Evolutionary conservation across 23 red algal species (phyloP), one percentile per base, ranked within the genome.

Genomic region (Gracilaria caudata): DNA sequence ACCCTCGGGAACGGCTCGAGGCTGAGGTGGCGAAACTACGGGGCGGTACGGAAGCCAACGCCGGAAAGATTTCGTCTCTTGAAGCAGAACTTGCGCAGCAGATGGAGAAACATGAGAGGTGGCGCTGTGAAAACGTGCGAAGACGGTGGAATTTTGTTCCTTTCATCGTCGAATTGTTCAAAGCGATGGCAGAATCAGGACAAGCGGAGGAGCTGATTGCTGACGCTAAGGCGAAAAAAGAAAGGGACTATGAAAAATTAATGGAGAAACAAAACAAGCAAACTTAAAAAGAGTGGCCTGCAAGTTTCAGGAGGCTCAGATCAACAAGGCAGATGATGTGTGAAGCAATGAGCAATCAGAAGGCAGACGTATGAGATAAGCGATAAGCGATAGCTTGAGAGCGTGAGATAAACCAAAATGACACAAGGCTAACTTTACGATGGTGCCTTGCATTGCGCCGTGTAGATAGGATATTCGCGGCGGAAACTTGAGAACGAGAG

Each of bases 131-230:
- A 49, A 86, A 85, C 28, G 49, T 70, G 8, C 63, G 92, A 53
- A 51, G 92, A 41, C 45, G 63, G 0, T 87, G 78, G 57, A 86
- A 94, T 77, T 94, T 88, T 75, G 73, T 82, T 8, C 92, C 92
- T 39, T 94, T 94, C 44, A 70, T 94, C 5, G 45, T 89, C 16
- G 35, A 80, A 30, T 60, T 86, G 39, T 68, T 94, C 32, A 94
- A 94, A 39, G 66, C 80, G 1, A 29, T 94, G 11, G 92, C 92
- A 7, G 76, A 81, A 25, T 63, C 77, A 30, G 92, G 92, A 28
- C 78, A 82, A 40, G 65, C 78, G 19, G 63, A 68, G 39, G 65
- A 66, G 4, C 21, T 90, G 5, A 85, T 94, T 34, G 51, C 85
- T 5, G 36, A 82, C 23, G 88, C 78, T 37, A 82, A 64, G 47